Conservation (phyloP, 2,329 filamentous ascomycete genomes). For the Paraconiothyrium sp. region DNA sequence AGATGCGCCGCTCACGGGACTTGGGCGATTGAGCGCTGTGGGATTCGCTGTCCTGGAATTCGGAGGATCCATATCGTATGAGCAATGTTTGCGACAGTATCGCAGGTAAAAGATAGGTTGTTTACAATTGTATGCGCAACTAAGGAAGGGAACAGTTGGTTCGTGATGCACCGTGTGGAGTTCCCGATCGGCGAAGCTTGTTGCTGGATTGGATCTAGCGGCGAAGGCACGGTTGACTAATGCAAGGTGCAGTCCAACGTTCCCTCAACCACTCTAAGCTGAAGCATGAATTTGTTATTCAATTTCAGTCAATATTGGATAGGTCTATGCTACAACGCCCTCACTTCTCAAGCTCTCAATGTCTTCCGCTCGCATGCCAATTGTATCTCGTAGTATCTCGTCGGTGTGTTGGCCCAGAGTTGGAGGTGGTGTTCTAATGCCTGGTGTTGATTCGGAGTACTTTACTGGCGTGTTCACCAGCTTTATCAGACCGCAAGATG, state of each 20-base stretch:
- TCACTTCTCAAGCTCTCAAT: slow-evolving; percentile 43
- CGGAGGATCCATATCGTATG: slow-evolving; percentile 31
- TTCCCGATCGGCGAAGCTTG: slow-evolving; percentile 8
- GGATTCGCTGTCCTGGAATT: slow-evolving; percentile 18
- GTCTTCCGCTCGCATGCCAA: slow-evolving; percentile 45
- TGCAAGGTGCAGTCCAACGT: not conserved
- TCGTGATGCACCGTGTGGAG: slow-evolving; percentile 10
- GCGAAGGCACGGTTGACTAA: slow-evolving; percentile 3
- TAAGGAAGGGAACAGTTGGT: slow-evolving; percentile 13
- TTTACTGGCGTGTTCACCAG: slow-evolving; percentile 95
- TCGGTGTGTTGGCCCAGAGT: slow-evolving; percentile 67
- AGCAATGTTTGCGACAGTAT: slow-evolving; percentile 16
- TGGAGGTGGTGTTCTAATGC: slow-evolving; percentile 80
- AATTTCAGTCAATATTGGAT: not conserved
- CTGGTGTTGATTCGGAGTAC: slow-evolving; percentile 82
- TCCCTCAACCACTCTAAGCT: not conserved
- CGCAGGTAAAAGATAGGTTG: slow-evolving; percentile 12
- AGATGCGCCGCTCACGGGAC: slow-evolving; percentile 26
- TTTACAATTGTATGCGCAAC: slow-evolving; percentile 3
- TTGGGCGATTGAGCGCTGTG: slow-evolving; percentile 31
- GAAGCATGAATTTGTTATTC: not conserved
- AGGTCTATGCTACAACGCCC: slow-evolving; percentile 46
- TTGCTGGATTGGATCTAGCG: slow-evolving; percentile 7
- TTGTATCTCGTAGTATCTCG: slow-evolving; percentile 43
- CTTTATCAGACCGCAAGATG: slow-evolving; percentile 83